Percentiles rank a stretch among this genome's conserved stretches.
Evolutionary conservation across 202 grass and related monocot genomes (phyloP).

Genomic region (Digitaria exilis): DNA sequence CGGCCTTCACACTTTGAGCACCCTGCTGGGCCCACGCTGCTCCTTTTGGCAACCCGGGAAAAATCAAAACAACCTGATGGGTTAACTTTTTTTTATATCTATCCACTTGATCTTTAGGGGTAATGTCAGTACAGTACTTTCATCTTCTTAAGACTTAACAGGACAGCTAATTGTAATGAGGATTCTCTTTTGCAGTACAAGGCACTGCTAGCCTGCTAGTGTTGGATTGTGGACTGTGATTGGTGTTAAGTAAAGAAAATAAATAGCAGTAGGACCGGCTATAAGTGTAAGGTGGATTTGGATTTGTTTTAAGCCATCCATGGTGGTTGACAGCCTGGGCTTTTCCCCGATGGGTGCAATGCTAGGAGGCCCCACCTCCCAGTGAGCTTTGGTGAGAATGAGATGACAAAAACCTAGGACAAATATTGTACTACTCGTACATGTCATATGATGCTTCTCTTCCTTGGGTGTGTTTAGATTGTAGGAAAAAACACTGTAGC

Average conservation of each 20-base stretch:
- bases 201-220: neutral
- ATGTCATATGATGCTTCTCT: neutral
- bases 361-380: neutral
- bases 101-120: neutral
- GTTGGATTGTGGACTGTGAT: neutral
- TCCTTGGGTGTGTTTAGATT: no score
- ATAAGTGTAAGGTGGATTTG: neutral
- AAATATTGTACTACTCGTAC: neutral
- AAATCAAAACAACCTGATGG: neutral
- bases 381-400: neutral
- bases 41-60: neutral
- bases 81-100: neutral
- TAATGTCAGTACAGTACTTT: neutral
- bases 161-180: constrained; percentile 22
- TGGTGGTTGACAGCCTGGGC: neutral
- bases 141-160: constrained; percentile 19
- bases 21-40: neutral
- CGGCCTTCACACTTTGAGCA: neutral
- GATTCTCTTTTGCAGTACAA: constrained; percentile 1
- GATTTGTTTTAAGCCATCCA: neutral
- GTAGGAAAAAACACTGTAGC: no score
- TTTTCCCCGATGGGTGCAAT: neutral
- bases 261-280: neutral
- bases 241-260: neutral
- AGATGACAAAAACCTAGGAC: neutral